Evolutionary conservation across 2,329 filamentous ascomycete species (phyloP), one percentile per base, ranked within the genome.

Genomic region (Didymella sp.): DNA sequence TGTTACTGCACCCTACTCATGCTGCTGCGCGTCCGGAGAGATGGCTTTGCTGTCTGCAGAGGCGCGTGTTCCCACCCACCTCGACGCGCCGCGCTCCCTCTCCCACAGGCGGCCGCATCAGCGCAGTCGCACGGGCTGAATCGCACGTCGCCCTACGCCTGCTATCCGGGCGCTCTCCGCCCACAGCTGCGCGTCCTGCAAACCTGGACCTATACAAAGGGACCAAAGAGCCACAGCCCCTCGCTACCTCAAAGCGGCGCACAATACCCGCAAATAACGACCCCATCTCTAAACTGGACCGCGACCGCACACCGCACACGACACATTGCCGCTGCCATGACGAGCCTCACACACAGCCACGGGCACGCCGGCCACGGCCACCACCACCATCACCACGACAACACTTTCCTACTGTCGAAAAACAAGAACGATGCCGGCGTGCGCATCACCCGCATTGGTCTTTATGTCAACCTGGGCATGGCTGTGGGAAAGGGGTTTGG

Each of bases 361-460:
- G 61, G 59, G 53, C 73, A 77, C 59, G 69, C 68, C 17, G 73
- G 74, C 73, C 84, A 87, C 63, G 77, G 80, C 54, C 85, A 86
- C 66, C 87, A 90, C 69, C 87, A 91, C 74, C 90, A 94, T 70
- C 88, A 92, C 73, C 90, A 95, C 76, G 92, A 96, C 77, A 95
- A 91, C 78, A 85, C 87, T 38, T 95, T 92, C 74, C 83, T 96
- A 46, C 89, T 87, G 4, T 94, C 90, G 6, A 83, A 82, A 62
- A 91, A 96, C 79, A 95, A 92, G 78, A 89, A 90, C 65, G 95
- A 99, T 78, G 92, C 95, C 46, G 92, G 92, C 64, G 96, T 96
- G 68, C 89, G 92, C 69, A 97, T 97, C 72, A 99, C 95, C 49
- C 84, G 92, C 63, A 89, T 98, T 68, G 92, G 92, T 24, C 83